Evolutionary conservation across 148 eudicot genomes (phyloP), one percentile per base, ranked within the genome.

Genomic region (Polygonum aviculare): DNA sequence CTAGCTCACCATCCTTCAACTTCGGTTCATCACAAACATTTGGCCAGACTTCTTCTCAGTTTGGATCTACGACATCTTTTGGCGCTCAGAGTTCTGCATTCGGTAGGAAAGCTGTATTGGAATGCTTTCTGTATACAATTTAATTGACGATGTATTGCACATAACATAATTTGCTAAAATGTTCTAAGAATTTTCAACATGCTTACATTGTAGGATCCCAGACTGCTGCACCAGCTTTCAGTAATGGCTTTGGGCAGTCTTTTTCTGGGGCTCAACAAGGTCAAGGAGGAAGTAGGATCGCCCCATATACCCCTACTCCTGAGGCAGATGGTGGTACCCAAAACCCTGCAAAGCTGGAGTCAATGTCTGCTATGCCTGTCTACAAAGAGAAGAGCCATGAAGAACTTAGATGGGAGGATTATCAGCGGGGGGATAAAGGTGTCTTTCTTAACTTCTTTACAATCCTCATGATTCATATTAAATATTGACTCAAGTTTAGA

Each of bases 331-430:
- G 79, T 49, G 81, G 82, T 44, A 72, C 78, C 78, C 79, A 84
- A 70, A 74, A 83, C 57, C 80, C 87, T 77, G 96, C 87, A 47
- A 95, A 92, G 81, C 87, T 95, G 77, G 96, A 89, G 80, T 95
- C 98, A 36, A 88, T 95, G 79, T 95, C 98, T 45, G 98, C 97
- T 57, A 90, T 95, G 97, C 85, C 87, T 74, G 94, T 80, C 36
- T 88, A 92, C 88, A 95, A 92, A 82, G 96, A 92, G 26, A 95
- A 92, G 86, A 95, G 97, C 85, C 97, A 90, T 76, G 98, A 95
- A 83, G 98, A 92, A 82, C 84, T 95, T 75, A 88, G 97, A 77
- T 95, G 98, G 98, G 98, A 92, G 85, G 98, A 95, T 83, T 92
- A 92, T 79, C 97, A 95, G 78, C 84, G 81, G 69, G 97, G 97